These are phyloP conservation scores for Diaporthe longicolla DNA, from an alignment of 2,329 filamentous ascomycete genomes.

Conservation along the genomic window DNA sequence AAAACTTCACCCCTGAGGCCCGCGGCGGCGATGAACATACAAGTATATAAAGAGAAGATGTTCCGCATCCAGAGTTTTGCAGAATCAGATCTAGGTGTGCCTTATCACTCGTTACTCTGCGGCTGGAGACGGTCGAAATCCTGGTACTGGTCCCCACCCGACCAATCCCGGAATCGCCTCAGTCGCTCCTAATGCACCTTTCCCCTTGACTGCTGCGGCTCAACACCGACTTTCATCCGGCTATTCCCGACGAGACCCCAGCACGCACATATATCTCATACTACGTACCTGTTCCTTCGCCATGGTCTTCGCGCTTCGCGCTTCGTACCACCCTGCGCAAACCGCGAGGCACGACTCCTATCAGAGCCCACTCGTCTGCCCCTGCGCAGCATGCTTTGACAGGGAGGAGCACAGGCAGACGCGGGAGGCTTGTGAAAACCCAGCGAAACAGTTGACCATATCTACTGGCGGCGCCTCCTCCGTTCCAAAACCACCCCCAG, in stretches of 20 bases:
- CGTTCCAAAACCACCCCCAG: constrained; percentile 5
- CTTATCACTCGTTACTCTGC: neutral
- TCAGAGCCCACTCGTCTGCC: constrained; percentile 36
- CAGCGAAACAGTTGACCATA: constrained; percentile 25
- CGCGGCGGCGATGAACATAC: neutral
- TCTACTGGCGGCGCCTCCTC: neutral
- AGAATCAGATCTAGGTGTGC: constrained; percentile 34
- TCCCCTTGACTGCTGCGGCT: constrained; percentile 18
- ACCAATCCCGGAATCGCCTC: constrained; percentile 37
- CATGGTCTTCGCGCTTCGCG: constrained; percentile 41
- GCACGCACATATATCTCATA: neutral
- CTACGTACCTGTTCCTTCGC: constrained; percentile 9
- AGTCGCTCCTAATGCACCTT: neutral
- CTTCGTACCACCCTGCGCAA: constrained; percentile 38
- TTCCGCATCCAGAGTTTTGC: neutral
- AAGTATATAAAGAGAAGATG: neutral
- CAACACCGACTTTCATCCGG: constrained; percentile 40
- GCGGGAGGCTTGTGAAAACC: constrained; percentile 33
- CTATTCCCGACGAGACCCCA: constrained; percentile 2
- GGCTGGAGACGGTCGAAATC: neutral
- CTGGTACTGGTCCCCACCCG: neutral
- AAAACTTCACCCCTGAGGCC: neutral
- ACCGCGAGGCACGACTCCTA: constrained; percentile 25
- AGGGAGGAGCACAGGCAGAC: constrained; percentile 1
- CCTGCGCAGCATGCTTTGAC: constrained; percentile 40